Percentiles rank a stretch among this genome's conserved stretches.
Conservation (phyloP, 176 grass and related monocot genomes). For the Luzula sylvatica region DNA sequence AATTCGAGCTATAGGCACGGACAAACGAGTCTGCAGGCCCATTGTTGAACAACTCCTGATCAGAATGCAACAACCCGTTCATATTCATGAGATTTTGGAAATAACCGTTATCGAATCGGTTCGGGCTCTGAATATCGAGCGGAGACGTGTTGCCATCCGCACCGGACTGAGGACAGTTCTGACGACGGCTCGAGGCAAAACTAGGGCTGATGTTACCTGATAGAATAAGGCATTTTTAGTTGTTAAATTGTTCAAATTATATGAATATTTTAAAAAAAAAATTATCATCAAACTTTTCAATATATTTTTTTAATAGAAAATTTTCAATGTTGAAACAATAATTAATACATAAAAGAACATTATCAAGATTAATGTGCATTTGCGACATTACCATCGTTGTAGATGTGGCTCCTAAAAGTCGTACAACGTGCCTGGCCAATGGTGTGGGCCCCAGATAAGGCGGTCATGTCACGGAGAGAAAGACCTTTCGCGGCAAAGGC, state of each 20-base stretch:
- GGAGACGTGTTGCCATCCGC: slow-evolving; percentile 43
- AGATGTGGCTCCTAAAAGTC: slow-evolving; percentile 48
- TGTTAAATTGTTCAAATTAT: too few species aligned
- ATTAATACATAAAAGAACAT: too few species aligned
- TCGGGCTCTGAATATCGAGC: slow-evolving; percentile 44
- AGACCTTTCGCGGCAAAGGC: slow-evolving; percentile 52
- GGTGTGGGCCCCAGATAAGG: slow-evolving; percentile 82
- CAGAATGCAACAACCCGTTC: slow-evolving; percentile 60
- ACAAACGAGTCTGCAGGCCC: slow-evolving; percentile 38
- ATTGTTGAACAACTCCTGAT: slow-evolving; percentile 81
- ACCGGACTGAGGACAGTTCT: slow-evolving; percentile 22
- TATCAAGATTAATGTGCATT: too few species aligned
- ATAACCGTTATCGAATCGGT: slow-evolving; percentile 58
- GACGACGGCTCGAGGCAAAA: slow-evolving; percentile 21
- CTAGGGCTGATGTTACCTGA: slow-evolving; percentile 16
- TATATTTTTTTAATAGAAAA: too few species aligned
- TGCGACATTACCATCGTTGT: slow-evolving; percentile 55
- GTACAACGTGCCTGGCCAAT: slow-evolving; percentile 55
- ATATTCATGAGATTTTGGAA: slow-evolving; percentile 42
- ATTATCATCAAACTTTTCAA: too few species aligned
- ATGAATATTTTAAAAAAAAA: too few species aligned
- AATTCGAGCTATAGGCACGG: slow-evolving; percentile 41
- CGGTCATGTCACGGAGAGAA: slow-evolving; percentile 54
- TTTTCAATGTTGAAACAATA: too few species aligned
- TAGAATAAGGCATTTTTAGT: too few species aligned